Percentiles rank a stretch among this genome's conserved stretches.
Evolutionary conservation across 2,329 filamentous ascomycete genomes (phyloP).

Genomic region (Paecilomyces sp.): DNA sequence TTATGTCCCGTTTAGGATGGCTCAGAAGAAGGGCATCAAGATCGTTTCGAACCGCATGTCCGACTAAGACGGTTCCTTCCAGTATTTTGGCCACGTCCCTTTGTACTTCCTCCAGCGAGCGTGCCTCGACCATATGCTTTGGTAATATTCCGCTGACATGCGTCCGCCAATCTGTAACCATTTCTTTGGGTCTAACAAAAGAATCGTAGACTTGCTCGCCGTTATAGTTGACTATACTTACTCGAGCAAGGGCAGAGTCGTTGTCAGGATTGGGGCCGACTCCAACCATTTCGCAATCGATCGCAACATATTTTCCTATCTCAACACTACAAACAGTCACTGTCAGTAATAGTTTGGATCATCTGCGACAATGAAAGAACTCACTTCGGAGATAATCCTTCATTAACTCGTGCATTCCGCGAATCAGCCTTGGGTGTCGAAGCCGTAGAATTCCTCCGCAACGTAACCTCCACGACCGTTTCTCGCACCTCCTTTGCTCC

Average conservation of each 20-base stretch:
- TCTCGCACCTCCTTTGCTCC: constrained; percentile 49
- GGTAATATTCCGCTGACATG: constrained; percentile 73
- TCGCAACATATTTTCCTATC: constrained; percentile 80
- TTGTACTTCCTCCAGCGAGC: constrained; percentile 72
- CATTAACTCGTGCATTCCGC: constrained; percentile 52
- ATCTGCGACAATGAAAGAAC: constrained; percentile 10
- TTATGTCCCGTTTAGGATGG: constrained; percentile 69
- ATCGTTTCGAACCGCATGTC: constrained; percentile 77
- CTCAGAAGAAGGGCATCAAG: constrained; percentile 66
- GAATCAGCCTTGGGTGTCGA: constrained; percentile 40
- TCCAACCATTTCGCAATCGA: constrained; percentile 99
- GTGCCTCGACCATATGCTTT: constrained; percentile 62
- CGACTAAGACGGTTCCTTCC: constrained; percentile 65
- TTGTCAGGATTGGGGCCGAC: constrained; percentile 57
- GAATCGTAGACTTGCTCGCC: constrained; percentile 90
- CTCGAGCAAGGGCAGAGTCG: constrained; percentile 72
- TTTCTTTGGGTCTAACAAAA: constrained; percentile 71
- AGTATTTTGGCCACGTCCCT: constrained; percentile 62
- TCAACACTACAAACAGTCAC: constrained; percentile 46
- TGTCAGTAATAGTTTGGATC: background rate
- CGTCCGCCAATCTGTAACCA: constrained; percentile 86
- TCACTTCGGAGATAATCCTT: constrained; percentile 48
- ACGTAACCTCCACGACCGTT: constrained; percentile 55
- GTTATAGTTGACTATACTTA: constrained; percentile 89
- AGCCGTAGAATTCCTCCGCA: constrained; percentile 55